Percentiles rank a stretch among this genome's conserved stretches.
phyloP scores from a whole-genome alignment of 176 grass and related monocot species.

The Oryza rufipogon region DNA sequence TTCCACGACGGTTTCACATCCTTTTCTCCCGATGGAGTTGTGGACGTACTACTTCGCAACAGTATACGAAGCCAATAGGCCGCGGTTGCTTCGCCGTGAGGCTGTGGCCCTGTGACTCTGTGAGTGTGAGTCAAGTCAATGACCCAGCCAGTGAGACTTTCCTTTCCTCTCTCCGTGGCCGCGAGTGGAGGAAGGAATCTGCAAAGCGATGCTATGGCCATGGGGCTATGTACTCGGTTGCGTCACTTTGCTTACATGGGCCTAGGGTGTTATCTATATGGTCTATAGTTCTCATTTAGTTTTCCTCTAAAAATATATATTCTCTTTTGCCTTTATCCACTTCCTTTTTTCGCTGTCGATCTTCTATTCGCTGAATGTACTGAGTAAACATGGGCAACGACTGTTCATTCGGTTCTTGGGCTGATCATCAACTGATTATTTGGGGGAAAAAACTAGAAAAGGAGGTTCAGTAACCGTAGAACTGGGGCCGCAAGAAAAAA shows the following conservation, averaged over 20 bases:
- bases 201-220: background rate
- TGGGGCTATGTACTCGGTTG: background rate
- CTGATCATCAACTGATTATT: background rate
- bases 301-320: background rate
- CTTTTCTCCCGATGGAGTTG: background rate
- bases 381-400: background rate
- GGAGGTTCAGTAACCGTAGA: background rate
- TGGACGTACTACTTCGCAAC: background rate
- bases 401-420: background rate
- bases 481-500: background rate
- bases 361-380: slow-evolving; percentile 7
- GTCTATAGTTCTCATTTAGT: background rate
- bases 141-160: background rate
- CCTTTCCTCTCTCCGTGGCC: background rate
- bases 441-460: background rate
- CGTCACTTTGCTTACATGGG: background rate
- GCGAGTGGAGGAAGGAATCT: slow-evolving; percentile 38
- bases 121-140: slow-evolving; percentile 30
- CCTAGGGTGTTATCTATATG: background rate
- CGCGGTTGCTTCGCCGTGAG: slow-evolving; percentile 29
- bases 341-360: slow-evolving; percentile 26
- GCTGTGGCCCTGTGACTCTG: no score
- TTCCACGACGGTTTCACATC: slow-evolving; percentile 1
- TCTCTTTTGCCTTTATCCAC: background rate
- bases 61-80: background rate